phyloP scores from a whole-genome alignment of 148 eudicot species.

The Cornus kousa region DNA sequence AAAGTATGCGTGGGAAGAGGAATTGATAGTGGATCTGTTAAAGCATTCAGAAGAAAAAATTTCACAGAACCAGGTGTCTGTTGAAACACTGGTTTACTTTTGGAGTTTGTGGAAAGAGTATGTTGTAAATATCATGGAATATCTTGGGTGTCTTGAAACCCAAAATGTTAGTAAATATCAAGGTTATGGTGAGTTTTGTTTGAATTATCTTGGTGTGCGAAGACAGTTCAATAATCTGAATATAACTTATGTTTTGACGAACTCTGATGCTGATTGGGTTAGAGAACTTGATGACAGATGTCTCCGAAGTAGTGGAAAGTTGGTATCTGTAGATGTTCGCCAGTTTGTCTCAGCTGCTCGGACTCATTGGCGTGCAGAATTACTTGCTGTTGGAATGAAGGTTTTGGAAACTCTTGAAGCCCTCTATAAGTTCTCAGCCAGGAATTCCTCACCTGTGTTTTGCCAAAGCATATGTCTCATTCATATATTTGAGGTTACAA shows the following conservation, averaged over 20 bases:
- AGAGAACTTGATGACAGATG: constrained; percentile 20
- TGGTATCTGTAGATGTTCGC: constrained; percentile 6
- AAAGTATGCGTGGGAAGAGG: constrained; percentile 30
- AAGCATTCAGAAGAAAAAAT: constrained; percentile 26
- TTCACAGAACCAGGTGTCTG: constrained; percentile 27
- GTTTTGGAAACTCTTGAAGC: too few relatives aligned
- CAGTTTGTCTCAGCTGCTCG: too few relatives aligned
- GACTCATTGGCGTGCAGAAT: too few relatives aligned
- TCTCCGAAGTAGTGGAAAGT: constrained; percentile 19
- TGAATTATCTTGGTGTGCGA: constrained; percentile 44
- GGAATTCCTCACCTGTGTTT: constrained; percentile 13
- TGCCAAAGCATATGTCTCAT: constrained; percentile 18
- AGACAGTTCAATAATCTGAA: constrained; percentile 6
- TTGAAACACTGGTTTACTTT: constrained; percentile 37
- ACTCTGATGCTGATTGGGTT: constrained; percentile 50
- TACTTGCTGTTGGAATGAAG: too few relatives aligned
- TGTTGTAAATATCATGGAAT: constrained; percentile 15
- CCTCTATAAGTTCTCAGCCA: neutral
- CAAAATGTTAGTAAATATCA: constrained; percentile 5
- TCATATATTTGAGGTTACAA: constrained; percentile 32
- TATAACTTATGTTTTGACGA: constrained; percentile 24
- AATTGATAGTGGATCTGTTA: constrained; percentile 4
- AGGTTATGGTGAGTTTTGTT: constrained; percentile 28
- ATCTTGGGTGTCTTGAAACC: constrained; percentile 13
- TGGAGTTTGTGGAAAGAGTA: constrained; percentile 47